Evolutionary conservation across 306 rosid species (phyloP).

Genomic region (Prunus mume): DNA sequence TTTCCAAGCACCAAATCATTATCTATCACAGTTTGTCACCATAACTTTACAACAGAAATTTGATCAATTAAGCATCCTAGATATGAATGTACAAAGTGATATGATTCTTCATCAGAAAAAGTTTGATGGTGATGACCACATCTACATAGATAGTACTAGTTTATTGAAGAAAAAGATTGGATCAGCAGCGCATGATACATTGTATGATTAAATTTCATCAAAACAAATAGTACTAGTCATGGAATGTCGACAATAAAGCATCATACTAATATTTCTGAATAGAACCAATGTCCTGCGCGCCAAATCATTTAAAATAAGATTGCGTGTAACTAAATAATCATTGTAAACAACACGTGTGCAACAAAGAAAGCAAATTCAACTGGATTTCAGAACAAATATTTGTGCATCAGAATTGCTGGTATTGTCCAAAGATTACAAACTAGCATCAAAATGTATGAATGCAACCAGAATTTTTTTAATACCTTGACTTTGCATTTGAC

Average conservation of each 20-base stretch:
- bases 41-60: neutral
- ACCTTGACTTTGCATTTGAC: constrained; percentile 60
- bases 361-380: neutral
- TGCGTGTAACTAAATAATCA: neutral
- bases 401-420: neutral
- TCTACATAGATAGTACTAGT: neutral
- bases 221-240: neutral
- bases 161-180: neutral
- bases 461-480: constrained; percentile 16
- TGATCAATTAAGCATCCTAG: neutral
- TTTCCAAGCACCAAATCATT: neutral
- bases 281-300: neutral
- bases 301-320: neutral
- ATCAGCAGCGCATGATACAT: neutral
- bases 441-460: neutral
- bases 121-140: neutral
- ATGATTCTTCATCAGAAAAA: neutral
- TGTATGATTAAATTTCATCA: neutral
- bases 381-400: neutral
- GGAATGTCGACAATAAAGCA: neutral
- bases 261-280: neutral
- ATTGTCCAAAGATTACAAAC: neutral
- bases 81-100: neutral
- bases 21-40: neutral
- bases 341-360: neutral